phyloP scores from a whole-genome alignment of 2,329 filamentous ascomycete genomes.

The Neospermospora avenae region DNA sequence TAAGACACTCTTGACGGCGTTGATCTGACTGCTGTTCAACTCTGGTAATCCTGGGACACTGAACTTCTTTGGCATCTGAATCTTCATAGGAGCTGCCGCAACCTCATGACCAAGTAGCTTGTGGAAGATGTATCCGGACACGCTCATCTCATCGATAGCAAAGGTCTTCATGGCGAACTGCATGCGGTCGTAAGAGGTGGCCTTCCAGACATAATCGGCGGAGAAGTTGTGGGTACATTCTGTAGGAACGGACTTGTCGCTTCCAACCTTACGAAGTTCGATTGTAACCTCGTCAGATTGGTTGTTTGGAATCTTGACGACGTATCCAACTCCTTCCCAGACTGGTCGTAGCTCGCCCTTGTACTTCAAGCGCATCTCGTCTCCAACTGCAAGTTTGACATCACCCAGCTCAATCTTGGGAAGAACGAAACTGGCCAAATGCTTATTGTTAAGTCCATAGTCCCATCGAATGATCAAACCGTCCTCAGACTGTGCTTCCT shows the following conservation, averaged over 20 bases:
- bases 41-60: conserved; percentile 92
- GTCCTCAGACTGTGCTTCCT: conserved; percentile 97
- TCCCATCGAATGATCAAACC: conserved; percentile 94
- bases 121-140: conserved; percentile 98
- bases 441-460: conserved; percentile 93
- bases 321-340: conserved; percentile 98
- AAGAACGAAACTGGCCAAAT: conserved; percentile 89
- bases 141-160: conserved; percentile 95
- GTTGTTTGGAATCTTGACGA: conserved; percentile 99
- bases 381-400: conserved; percentile 94
- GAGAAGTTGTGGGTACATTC: conserved; percentile 98
- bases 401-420: conserved; percentile 97
- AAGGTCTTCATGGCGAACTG: conserved; percentile 99
- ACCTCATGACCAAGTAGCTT: conserved; percentile 94
- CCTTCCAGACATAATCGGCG: conserved; percentile 99
- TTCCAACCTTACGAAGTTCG: conserved; percentile 88
- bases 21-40: conserved; percentile 92
- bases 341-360: conserved; percentile 86
- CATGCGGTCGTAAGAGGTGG: conserved; percentile 98
- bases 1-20: conserved; percentile 91
- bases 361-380: conserved; percentile 97
- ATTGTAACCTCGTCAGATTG: conserved; percentile 97
- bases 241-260: conserved; percentile 92
- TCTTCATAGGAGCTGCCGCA: conserved; percentile 91
- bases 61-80: conserved; percentile 93